phyloP scores from a whole-genome alignment of 2,329 filamentous ascomycete species.

The Penicillium sp. region DNA sequence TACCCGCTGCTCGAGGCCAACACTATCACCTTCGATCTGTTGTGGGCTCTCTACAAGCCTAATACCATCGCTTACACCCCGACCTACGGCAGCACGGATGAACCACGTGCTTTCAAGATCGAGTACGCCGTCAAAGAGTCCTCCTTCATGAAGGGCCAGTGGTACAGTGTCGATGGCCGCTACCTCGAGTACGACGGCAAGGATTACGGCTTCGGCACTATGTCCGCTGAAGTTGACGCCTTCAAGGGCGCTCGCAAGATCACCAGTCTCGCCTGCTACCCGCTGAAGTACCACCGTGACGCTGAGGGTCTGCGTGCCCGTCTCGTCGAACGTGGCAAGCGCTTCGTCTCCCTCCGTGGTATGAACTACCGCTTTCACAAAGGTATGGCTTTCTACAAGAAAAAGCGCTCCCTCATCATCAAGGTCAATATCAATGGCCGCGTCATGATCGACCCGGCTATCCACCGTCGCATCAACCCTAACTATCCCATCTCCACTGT shows the following conservation, averaged over 20 bases:
- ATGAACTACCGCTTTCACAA: conserved; percentile 81
- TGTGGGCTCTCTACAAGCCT: conserved; percentile 88
- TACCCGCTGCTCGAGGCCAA: conserved; percentile 78
- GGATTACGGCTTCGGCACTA: conserved; percentile 71
- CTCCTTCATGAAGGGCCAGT: conserved; percentile 69
- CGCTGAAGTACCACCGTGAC: conserved; percentile 76
- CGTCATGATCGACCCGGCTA: conserved; percentile 82
- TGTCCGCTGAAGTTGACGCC: conserved; percentile 66
- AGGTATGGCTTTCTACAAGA: conserved; percentile 81
- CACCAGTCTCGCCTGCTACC: conserved; percentile 72
- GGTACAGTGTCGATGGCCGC: conserved; percentile 69
- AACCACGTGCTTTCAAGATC: conserved; percentile 79
- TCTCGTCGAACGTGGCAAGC: conserved; percentile 78
- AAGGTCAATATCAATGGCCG: conserved; percentile 85
- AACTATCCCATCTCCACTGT: conserved; percentile 79
- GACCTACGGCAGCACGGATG: conserved; percentile 73
- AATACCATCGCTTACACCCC: conserved; percentile 75
- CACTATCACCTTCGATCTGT: conserved; percentile 81
- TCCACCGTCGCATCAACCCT: conserved; percentile 79
- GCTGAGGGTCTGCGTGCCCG: conserved; percentile 62
- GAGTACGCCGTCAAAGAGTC: conserved; percentile 71
- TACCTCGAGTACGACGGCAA: conserved; percentile 91
- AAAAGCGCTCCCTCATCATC: conserved; percentile 65
- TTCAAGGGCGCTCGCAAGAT: conserved; percentile 86
- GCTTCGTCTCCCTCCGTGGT: conserved; percentile 76